Evolutionary conservation across 1,139 yeast genomes (phyloP).

Genomic region (Protomyces inouyei): DNA sequence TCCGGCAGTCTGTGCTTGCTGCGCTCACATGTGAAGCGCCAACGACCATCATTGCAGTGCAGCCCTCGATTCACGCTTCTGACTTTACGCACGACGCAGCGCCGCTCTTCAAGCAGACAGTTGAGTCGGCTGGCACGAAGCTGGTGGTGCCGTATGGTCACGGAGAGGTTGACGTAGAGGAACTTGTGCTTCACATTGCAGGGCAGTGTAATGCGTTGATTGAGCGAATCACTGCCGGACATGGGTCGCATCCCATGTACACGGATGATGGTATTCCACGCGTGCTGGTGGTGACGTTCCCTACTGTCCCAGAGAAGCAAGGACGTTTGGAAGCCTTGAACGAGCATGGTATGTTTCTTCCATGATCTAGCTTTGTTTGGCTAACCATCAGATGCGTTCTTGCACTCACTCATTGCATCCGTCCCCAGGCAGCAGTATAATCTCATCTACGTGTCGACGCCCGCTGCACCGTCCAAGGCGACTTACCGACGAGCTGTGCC

Average conservation of each 20-base stretch:
- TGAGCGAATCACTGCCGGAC: conserved; percentile 15
- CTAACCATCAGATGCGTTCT: conserved; percentile 6
- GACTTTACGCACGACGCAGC: conserved; percentile 16
- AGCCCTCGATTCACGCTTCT: conserved; percentile 20
- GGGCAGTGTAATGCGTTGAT: conserved; percentile 2
- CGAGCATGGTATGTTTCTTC: not conserved
- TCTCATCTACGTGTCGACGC: conserved; percentile 20
- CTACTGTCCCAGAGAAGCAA: conserved; percentile 4
- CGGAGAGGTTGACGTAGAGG: conserved; percentile 13
- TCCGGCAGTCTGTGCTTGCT: conserved; percentile 12
- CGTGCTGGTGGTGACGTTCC: conserved; percentile 14
- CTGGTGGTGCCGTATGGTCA: conserved; percentile 26
- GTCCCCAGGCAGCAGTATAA: conserved; percentile 10
- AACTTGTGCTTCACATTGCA: conserved; percentile 5
- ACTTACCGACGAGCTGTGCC: conserved; percentile 18
- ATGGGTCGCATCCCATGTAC: conserved; percentile 18
- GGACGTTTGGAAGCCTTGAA: not conserved
- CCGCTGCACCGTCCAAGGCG: conserved; percentile 15
- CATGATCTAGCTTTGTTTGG: not conserved
- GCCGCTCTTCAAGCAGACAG: conserved; percentile 11
- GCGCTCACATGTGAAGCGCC: conserved; percentile 12
- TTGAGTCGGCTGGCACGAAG: conserved; percentile 19
- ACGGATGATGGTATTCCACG: not conserved
- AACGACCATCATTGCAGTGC: conserved; percentile 17
- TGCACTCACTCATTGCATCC: conserved; percentile 11